Percentiles rank a stretch among this genome's conserved stretches.
phyloP scores from a whole-genome alignment of 306 rosid genomes.

The Rosa persica region DNA sequence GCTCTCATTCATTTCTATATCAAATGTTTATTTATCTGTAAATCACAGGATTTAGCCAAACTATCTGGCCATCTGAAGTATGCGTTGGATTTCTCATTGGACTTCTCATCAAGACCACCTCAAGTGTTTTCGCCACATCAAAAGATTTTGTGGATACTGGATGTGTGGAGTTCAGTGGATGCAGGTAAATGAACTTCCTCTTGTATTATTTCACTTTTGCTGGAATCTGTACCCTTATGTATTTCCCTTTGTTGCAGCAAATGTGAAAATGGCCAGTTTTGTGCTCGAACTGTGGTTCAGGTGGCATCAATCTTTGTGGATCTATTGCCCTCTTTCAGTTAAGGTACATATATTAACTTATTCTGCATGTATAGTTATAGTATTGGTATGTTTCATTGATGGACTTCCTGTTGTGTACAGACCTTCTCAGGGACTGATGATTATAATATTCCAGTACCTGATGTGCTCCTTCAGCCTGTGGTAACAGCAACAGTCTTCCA shows the following conservation, averaged over 20 bases:
- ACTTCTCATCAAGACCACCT: conserved; percentile 79
- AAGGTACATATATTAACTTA: conserved; percentile 40
- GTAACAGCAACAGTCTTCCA: conserved; percentile 65
- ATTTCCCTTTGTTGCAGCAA: conserved; percentile 38
- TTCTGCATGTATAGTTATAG: neutral
- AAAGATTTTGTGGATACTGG: conserved; percentile 62
- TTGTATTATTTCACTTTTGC: neutral
- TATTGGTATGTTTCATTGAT: conserved; percentile 4
- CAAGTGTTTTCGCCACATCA: conserved; percentile 86
- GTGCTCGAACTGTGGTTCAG: conserved; percentile 84
- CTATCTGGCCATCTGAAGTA: conserved; percentile 43
- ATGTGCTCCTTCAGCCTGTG: conserved; percentile 62
- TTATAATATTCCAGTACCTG: conserved; percentile 45
- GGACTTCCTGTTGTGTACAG: conserved; percentile 30
- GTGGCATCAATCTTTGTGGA: conserved; percentile 95
- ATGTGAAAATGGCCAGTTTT: conserved; percentile 55
- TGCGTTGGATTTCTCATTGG: conserved; percentile 62
- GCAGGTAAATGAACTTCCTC: conserved; percentile 49
- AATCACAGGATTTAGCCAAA: conserved; percentile 38
- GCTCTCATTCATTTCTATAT: neutral
- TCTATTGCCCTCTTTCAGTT: conserved; percentile 40
- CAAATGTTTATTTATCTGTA: conserved; percentile 20
- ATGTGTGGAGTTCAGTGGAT: conserved; percentile 53
- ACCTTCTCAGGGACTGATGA: conserved; percentile 48
- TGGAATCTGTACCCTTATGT: conserved; percentile 4